Evolutionary conservation across 2,329 filamentous ascomycete species (phyloP).

Genomic region (Lachnum nothofagi): DNA sequence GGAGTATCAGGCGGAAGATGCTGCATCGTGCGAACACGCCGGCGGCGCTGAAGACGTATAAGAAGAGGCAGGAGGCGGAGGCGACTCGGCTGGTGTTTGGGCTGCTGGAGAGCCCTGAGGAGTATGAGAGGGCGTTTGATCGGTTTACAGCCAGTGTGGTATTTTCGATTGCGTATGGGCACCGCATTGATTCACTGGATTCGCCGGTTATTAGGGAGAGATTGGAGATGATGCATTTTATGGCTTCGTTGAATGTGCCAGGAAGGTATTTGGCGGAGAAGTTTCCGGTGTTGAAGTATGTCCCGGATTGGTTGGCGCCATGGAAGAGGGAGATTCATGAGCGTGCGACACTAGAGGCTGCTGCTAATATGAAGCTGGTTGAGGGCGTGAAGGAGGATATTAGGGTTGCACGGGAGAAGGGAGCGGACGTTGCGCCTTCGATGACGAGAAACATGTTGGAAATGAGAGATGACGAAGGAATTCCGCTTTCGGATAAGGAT

Average conservation of each 20-base stretch:
- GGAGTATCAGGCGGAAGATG: conserved; percentile 40
- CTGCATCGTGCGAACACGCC: conserved; percentile 42
- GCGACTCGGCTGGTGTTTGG: conserved; percentile 41
- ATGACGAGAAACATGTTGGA: conserved; percentile 31
- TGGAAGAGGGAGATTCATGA: conserved; percentile 23
- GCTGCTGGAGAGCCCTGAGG: conserved; percentile 36
- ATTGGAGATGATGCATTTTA: conserved; percentile 45
- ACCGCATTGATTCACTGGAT: conserved; percentile 44
- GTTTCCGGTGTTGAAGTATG: conserved; percentile 30
- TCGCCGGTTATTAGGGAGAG: conserved; percentile 43
- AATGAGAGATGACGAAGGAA: conserved; percentile 22
- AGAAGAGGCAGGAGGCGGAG: conserved; percentile 45
- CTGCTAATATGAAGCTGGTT: conserved; percentile 24
- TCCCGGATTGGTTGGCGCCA: conserved; percentile 31
- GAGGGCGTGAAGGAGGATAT: conserved; percentile 31
- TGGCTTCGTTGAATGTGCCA: conserved; percentile 41
- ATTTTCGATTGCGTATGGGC: conserved; percentile 47
- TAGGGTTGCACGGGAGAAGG: conserved; percentile 22
- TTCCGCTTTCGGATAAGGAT: conserved; percentile 27
- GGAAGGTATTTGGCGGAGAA: conserved; percentile 37
- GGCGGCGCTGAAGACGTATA: conserved; percentile 41
- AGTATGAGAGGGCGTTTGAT: conserved; percentile 44
- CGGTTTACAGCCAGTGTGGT: conserved; percentile 46
- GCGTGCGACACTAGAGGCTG: conserved; percentile 19
- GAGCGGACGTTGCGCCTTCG: conserved; percentile 30